A percentile compares a stretch with the other conserved stretches of the same genome.
Evolutionary conservation across 345 rosid genomes (phyloP).

Genomic region (Eucalyptus pumila): DNA sequence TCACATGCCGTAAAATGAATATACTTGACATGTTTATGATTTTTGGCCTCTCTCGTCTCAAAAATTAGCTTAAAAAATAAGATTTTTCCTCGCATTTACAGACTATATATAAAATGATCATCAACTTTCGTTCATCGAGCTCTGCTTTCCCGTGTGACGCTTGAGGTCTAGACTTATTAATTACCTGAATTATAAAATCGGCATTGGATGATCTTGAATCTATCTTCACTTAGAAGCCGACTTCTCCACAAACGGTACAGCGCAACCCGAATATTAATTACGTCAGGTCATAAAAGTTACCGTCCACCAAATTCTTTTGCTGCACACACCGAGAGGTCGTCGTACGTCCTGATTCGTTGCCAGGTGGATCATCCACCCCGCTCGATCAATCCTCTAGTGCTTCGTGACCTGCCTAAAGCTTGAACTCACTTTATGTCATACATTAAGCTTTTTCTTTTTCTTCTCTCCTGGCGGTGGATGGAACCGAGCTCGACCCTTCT

Average conservation of each 20-base stretch:
- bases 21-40: not conserved
- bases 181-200: no score
- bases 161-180: not conserved
- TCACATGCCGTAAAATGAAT: not conserved
- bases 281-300: not conserved
- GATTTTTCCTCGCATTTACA: no score
- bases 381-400: not conserved
- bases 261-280: not conserved
- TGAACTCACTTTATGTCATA: not conserved
- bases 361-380: not conserved
- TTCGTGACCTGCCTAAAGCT: not conserved
- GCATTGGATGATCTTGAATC: no score
- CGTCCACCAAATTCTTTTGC: not conserved
- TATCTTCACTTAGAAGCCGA: not conserved
- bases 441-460: not conserved
- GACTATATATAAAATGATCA: accelerated
- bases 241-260: not conserved
- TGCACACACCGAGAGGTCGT: not conserved
- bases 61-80: no score
- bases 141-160: accelerated
- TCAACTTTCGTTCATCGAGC: no score
- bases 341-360: not conserved
- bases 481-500: not conserved
- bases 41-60: accelerated
- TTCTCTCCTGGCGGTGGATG: not conserved